Conservation (phyloP, 176 grass and related monocot genomes). For the Oropetium thomaeum region DNA sequence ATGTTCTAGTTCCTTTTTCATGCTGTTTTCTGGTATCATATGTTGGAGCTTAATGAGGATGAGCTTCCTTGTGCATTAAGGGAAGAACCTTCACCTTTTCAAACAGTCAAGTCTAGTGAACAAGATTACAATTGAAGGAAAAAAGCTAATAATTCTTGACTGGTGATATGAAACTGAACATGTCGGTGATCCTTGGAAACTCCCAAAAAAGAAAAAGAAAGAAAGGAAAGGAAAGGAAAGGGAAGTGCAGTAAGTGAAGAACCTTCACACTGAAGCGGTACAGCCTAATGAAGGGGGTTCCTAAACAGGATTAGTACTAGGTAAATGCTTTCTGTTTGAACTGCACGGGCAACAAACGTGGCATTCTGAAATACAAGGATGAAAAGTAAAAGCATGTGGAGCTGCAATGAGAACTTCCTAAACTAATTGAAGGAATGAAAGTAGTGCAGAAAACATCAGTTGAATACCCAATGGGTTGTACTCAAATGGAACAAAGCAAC, state of each 20-base stretch:
- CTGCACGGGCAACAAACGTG: not conserved
- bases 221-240: not conserved
- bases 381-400: not conserved
- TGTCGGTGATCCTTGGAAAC: not conserved
- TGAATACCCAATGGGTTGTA: conserved; percentile 23
- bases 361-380: conserved; percentile 21
- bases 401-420: not conserved
- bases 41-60: conserved; percentile 30
- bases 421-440: not conserved
- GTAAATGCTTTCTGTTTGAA: not conserved
- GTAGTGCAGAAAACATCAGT: not conserved
- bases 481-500: conserved; percentile 28
- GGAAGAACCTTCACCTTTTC: conserved; percentile 70
- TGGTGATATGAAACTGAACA: conserved; percentile 11
- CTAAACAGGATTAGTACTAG: conserved; percentile 14
- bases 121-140: not conserved
- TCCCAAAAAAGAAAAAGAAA: not conserved
- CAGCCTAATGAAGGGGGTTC: conserved; percentile 2
- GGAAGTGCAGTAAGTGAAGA: conserved; percentile 39
- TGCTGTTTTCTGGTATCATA: conserved; percentile 41
- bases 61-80: conserved; percentile 78
- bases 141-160: not conserved
- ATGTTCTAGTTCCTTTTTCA: conserved; percentile 37
- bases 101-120: conserved; percentile 26
- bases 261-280: conserved; percentile 12